A percentile compares a stretch with the other conserved stretches of the same genome.
Evolutionary conservation across 257 asterid genomes (phyloP).

Genomic region (Solanum clarkiae): DNA sequence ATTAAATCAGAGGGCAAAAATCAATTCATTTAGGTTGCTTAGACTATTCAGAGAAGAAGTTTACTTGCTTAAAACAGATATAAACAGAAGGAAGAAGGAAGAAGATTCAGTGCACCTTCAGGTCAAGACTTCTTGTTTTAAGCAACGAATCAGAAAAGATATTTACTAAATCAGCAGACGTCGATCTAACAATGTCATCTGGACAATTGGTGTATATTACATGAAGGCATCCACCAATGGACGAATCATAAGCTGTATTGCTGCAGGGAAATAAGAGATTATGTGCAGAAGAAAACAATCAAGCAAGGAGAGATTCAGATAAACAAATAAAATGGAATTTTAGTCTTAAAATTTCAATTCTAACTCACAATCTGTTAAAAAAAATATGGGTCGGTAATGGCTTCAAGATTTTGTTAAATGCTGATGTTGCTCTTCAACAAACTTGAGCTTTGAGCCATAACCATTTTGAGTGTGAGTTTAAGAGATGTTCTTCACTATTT

Average conservation of each 20-base stretch:
- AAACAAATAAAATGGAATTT: not conserved
- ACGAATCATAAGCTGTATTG: slow-evolving; percentile 58
- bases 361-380: not conserved
- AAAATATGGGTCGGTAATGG: not conserved
- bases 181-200: slow-evolving; percentile 63
- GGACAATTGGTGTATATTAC: slow-evolving; percentile 59
- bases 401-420: not conserved
- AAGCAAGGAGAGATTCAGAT: slow-evolving; percentile 1
- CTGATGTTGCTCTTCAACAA: not conserved
- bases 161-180: slow-evolving; percentile 51
- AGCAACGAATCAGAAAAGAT: slow-evolving; percentile 55
- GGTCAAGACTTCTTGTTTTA: slow-evolving; percentile 70
- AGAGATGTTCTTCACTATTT: not conserved
- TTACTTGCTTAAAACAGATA: not conserved
- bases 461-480: not conserved
- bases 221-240: slow-evolving; percentile 74
- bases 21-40: not conserved
- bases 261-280: slow-evolving; percentile 31
- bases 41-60: not conserved
- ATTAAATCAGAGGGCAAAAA: not conserved
- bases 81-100: not conserved
- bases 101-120: slow-evolving; percentile 39
- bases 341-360: not conserved
- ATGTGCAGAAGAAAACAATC: slow-evolving; percentile 9
- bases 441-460: not conserved